Percentiles rank a stretch among this genome's conserved stretches.
These are phyloP conservation scores for Russula griseocarnosa DNA, from an alignment of 768 basidiomycete genomes.

Conservation along the genomic window DNA sequence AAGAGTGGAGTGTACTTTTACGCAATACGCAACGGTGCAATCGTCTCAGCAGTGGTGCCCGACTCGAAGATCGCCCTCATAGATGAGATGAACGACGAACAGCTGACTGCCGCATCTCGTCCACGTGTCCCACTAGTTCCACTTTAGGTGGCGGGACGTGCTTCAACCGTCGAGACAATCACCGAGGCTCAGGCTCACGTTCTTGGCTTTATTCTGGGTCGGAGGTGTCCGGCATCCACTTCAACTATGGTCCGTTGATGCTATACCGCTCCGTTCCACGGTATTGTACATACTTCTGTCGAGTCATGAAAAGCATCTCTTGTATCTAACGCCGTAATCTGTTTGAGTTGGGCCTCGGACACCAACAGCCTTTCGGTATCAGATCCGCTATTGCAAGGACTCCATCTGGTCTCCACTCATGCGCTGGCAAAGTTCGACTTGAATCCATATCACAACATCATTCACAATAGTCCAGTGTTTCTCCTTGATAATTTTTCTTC, in stretches of 20 bases:
- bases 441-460: neutral
- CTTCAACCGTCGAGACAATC: too few species aligned
- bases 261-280: neutral
- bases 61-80: too few species aligned
- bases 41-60: too few species aligned
- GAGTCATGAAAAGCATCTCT: neutral
- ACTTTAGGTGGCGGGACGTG: too few species aligned
- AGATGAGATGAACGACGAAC: too few species aligned
- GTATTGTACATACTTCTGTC: neutral
- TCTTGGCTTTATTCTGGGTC: too few species aligned
- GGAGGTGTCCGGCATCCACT: neutral
- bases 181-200: neutral
- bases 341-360: neutral
- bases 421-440: neutral
- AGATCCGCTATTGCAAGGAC: neutral
- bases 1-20: too few species aligned
- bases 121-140: too few species aligned
- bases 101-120: too few species aligned
- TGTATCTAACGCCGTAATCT: neutral
- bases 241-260: neutral
- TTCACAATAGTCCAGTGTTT: neutral
- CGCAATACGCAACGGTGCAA: too few species aligned
- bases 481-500: too few species aligned
- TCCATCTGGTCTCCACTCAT: neutral
- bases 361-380: neutral